Conservation (phyloP, 495 filamentous ascomycete species). For the Aspergillus nidulans region DNA sequence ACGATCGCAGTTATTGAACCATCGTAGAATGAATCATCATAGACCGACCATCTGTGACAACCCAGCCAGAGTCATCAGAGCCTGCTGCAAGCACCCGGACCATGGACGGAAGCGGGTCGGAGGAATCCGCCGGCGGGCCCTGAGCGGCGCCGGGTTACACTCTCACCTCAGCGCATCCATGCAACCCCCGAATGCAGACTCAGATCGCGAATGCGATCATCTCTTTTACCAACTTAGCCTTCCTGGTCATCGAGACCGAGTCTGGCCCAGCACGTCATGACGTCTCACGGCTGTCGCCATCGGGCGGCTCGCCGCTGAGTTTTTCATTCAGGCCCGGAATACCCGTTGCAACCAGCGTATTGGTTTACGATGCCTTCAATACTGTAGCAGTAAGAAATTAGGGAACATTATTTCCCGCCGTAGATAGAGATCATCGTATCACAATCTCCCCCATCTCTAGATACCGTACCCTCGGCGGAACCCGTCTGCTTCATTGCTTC, state of each 20-base stretch:
- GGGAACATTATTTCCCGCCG: not conserved
- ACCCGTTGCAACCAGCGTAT: slow-evolving; percentile 6
- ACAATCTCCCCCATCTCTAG: no score
- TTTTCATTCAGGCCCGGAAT: not conserved
- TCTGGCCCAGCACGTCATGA: slow-evolving; percentile 16
- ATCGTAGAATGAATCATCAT: no score
- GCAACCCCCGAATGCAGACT: not conserved
- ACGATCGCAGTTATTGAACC: not conserved
- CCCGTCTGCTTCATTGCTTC: no score
- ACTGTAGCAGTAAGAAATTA: no score
- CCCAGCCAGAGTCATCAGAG: not conserved
- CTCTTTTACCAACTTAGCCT: not conserved
- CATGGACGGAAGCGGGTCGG: slow-evolving; percentile 5
- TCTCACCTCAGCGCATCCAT: not conserved
- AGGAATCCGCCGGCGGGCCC: not conserved
- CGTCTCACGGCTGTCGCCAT: not conserved
- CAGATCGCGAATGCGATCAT: not conserved
- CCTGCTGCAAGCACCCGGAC: not conserved
- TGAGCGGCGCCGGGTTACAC: not conserved
- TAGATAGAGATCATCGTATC: not conserved
- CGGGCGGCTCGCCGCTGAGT: not conserved
- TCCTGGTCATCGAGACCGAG: not conserved
- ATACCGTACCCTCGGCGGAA: no score
- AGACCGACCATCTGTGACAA: not conserved
- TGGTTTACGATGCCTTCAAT: no score